Evolutionary conservation across 2,329 filamentous ascomycete species (phyloP).

Genomic region (Teratosphaeria destructans): DNA sequence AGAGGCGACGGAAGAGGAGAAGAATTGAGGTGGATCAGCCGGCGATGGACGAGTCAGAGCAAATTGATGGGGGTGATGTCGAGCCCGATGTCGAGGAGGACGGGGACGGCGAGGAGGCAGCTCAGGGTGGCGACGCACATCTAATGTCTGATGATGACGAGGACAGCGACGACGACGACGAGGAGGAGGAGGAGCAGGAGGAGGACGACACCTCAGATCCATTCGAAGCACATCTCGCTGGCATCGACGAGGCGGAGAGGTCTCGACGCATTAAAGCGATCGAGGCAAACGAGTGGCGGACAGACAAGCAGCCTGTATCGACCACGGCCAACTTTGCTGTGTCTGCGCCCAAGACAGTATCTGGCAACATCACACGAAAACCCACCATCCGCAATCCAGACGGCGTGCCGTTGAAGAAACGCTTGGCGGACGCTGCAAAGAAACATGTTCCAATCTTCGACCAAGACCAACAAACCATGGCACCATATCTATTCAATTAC

Average conservation of each 20-base stretch:
- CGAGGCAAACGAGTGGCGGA: conserved; percentile 38
- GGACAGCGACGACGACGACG: conserved; percentile 8
- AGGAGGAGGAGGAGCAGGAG: conserved; percentile 5
- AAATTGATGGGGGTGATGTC: conserved; percentile 14
- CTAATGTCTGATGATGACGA: conserved; percentile 14
- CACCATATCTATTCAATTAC: conserved; percentile 69
- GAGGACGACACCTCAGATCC: conserved; percentile 46
- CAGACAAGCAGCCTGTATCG: conserved; percentile 12
- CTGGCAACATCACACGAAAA: conserved; percentile 6
- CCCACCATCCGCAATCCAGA: conserved; percentile 3
- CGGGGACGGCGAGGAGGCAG: conserved; percentile 40
- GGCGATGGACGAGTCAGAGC: conserved; percentile 26
- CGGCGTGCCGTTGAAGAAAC: conserved; percentile 58
- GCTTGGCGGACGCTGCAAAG: conserved; percentile 47
- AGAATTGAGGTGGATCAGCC: conserved; percentile 34
- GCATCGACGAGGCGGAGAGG: conserved; percentile 52
- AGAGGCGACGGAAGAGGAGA: conserved; percentile 42
- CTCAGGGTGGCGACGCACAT: conserved; percentile 35
- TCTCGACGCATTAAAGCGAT: conserved; percentile 40
- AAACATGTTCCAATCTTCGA: conserved; percentile 50
- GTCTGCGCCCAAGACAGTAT: conserved; percentile 8
- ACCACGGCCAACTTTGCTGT: conserved; percentile 8
- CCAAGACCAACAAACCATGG: conserved; percentile 52
- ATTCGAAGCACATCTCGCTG: conserved; percentile 71
- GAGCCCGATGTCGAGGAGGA: conserved; percentile 32